Base-by-base conservation (phyloP, 495 filamentous ascomycete species). In the Trypethelium eluteriae region DNA sequence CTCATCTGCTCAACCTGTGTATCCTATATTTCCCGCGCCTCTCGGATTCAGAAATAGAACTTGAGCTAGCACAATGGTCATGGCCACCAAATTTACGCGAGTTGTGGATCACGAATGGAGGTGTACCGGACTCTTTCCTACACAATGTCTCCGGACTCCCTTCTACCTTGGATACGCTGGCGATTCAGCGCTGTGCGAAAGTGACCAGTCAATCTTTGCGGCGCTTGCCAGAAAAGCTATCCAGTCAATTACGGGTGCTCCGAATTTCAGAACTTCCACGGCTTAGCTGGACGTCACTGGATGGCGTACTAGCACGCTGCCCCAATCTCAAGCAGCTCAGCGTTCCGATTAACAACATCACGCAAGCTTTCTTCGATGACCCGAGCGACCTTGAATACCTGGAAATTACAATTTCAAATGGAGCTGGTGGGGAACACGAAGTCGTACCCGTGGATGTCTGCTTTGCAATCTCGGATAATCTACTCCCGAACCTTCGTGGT, bases 1-100 rank as follows among this genome's bases (percentile, higher is more conserved):
- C 78, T 39, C 72, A 77, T 18, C 78, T 90, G 34, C 38, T 69
- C 9, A 70, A 80, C 38, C 79, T 89, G 14, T 69, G 73, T 36
- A 77, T 72, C 3, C 76, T 91, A 3, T 79, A 79, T 44, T 80
- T 89, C 53, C 88, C 88, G 2, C 81, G 80, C 25, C 79, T 76
- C n/a, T 82, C 81, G 41, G 74, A 71, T 62, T 73, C 73, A 49
- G 75, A 75, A 62, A 62, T 38, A 50, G 67, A 53, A 16, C 69
- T 62, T 18, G 57, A 44, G n/a, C 50, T 63, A n/a, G 62, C 25
- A 3, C 50, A 62, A 32, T 79, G 74, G 56, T 67, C 68, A 36
- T 84, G 81, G 82, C 82, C 83, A 3, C 78, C 79, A 32, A 72
- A 72, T 14, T 73, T 85, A 3, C 63, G 74, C 18, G 74, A 75